Base-by-base conservation (phyloP, 2,329 filamentous ascomycete genomes). In the Colletotrichum sp. region DNA sequence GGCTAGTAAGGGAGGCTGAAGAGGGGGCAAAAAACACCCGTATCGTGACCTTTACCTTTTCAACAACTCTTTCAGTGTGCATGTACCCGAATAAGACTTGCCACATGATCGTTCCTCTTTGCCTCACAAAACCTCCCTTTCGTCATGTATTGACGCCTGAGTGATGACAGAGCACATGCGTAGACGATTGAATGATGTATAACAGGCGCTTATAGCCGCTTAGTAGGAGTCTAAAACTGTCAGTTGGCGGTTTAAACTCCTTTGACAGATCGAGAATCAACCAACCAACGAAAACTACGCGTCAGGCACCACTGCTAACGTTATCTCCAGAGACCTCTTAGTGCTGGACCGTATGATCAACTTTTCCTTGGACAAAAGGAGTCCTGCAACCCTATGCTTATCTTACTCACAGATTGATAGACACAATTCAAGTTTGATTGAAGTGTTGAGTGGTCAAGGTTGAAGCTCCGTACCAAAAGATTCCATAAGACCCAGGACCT, bases 341-440 rank as follows among this genome's bases (percentile, higher is more conserved):
- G n/a, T 21, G 18, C 3, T 13, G n/a, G 6, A 52, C 44, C 6
- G 12, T 6, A 52, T 52, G 10, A 21, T 52, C n/a, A 21, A 52
- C 18, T 52, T 21, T 4, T 6, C 0, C 6, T 21, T 49, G 6
- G 3, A 21, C 10, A 52, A 21, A 21, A 0, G 2, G 1, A 5
- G 10, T 21, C 3, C 3, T 13, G 10, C 16, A 49, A n/a, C 18
- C n/a, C 9, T 21, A 12, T 21, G 18, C n/a, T 2, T 49, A 21
- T 49, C 6, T 12, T 7, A 21, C 10, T 7, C 18, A n/a, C n/a
- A 49, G n/a, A 10, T 21, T 21, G 44, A 7, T 21, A 12, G 6
- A n/a, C 18, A 49, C 5, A 1, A n/a, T 18, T 6, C 9, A 3
- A 49, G 8, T 21, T 21, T 21, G 9, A 18, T 44, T n/a, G 16